Evolutionary conservation across 2,329 filamentous ascomycete genomes (phyloP), one percentile per base, ranked within the genome.

Genomic region (Aspergillus candidus): DNA sequence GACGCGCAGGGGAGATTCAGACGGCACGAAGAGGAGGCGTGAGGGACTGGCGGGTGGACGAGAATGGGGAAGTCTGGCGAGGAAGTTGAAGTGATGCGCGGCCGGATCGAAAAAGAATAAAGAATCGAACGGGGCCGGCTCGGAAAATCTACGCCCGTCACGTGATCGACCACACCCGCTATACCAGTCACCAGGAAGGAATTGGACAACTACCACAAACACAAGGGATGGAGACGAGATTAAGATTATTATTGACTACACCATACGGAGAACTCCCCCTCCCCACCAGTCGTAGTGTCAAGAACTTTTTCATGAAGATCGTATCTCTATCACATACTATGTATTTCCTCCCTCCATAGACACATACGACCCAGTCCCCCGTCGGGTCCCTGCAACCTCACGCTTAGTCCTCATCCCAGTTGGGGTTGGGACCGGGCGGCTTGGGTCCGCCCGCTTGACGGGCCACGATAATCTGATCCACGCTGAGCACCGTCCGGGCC

Each of bases 381-480:
- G 37, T 46, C 38, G 17, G 35, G 49, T 48, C 46, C 38, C 38
- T 40, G 39, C 15, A 44, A 39, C 34, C 34, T 41, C 47, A 38
- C 29, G 51, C 56, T 62, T 69, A 75, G 61, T 85, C 82, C 60
- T 84, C 79, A 65, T 84, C 82, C 82, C 82, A 83, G 62, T 80
- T 80, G 36, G 90, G 85, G 72, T 96, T 96, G 56, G 89, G 93
- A 37, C 86, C 90, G 27, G 93, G 93, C 44, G 91, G 91, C 78
- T 98, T 98, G 15, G 94, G 93, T 32, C 93, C 93, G 63, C 93
- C 93, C 38, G 94, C 93, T 73, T 97, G 93, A 72, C 91, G 83
- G 51, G 94, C 90, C 46, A 98, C 93, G 65, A 98, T 98, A 63
- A 98, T 98, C 73, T 98, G 94, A 70, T 98, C 93, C 32, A 98